Percentiles rank a stretch among this genome's conserved stretches.
These are phyloP conservation scores for Psilocybe cubensis DNA, from an alignment of 768 basidiomycete genomes.

Conservation along the genomic window DNA sequence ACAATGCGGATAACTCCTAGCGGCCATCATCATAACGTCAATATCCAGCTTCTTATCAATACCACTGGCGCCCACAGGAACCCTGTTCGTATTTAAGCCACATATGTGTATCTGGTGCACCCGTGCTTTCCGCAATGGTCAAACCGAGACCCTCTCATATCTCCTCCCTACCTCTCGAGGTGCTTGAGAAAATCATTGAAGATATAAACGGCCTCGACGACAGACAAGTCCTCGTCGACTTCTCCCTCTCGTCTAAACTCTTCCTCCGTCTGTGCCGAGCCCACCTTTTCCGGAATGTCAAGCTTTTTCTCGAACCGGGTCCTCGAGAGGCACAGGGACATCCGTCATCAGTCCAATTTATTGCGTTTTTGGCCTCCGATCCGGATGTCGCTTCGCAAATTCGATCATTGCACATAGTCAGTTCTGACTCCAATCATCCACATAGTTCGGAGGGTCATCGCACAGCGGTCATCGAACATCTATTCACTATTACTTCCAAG, in stretches of 20 bases:
- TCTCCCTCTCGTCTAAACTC: conserved; percentile 11
- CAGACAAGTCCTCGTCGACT: conserved; percentile 8
- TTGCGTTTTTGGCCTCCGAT: conserved; percentile 15
- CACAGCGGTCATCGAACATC: background rate
- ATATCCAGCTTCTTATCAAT: background rate
- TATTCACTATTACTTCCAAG: background rate
- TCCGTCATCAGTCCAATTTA: background rate
- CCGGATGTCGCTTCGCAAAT: background rate
- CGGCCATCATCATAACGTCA: background rate
- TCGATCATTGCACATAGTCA: background rate
- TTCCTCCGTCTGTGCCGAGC: conserved; percentile 13
- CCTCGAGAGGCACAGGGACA: background rate
- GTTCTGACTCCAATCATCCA: too few relatives aligned
- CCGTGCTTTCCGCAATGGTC: background rate
- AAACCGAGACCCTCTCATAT: background rate
- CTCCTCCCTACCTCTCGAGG: conserved; percentile 14
- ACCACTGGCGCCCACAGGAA: background rate
- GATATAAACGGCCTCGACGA: background rate
- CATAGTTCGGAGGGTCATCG: background rate
- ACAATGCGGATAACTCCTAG: background rate
- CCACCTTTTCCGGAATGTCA: conserved; percentile 17
- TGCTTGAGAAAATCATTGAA: conserved; percentile 14
- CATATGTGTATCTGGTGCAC: background rate
- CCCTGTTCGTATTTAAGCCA: background rate
- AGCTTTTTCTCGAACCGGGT: conserved; percentile 9